phyloP scores from a whole-genome alignment of 106 monocot genomes.

The Iris macrosiphon region DNA sequence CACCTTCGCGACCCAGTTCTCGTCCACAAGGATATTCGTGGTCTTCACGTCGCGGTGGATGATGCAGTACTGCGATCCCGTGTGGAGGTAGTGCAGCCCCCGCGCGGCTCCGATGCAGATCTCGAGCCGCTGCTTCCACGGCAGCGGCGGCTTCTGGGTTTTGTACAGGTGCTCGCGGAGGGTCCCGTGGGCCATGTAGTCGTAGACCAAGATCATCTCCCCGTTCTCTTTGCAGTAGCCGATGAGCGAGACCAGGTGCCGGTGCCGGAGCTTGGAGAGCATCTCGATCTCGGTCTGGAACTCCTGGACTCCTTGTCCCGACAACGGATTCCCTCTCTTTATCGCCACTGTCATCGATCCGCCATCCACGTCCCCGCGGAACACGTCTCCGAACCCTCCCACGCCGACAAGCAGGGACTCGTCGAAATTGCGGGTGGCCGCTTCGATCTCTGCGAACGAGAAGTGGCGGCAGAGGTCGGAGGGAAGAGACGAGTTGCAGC shows the following conservation, averaged over 20 bases:
- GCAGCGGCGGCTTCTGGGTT: conserved; percentile 13
- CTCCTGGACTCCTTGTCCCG: conserved; percentile 28
- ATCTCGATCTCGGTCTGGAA: conserved; percentile 34
- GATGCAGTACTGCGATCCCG: conserved; percentile 28
- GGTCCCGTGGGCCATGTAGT: no score
- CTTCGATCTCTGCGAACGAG: conserved; percentile 24
- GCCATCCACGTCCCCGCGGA: conserved; percentile 11
- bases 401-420: conserved; percentile 13
- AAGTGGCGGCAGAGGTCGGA: conserved; percentile 27
- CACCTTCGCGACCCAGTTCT: conserved; percentile 36
- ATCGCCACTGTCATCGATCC: conserved; percentile 23
- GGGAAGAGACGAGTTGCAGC: not conserved
- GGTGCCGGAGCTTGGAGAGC: no score
- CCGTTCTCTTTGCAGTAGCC: no score
- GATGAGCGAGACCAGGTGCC: no score
- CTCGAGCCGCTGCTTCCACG: conserved; percentile 33
- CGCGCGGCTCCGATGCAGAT: conserved; percentile 42
- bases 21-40: conserved; percentile 37
- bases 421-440: conserved; percentile 21
- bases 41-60: conserved; percentile 47
- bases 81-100: conserved; percentile 46
- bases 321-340: conserved; percentile 23
- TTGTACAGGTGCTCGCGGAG: no score
- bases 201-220: no score
- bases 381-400: conserved; percentile 37